Base-by-base conservation (phyloP, 257 asterid species). In the Nicotiana sylvestris region DNA sequence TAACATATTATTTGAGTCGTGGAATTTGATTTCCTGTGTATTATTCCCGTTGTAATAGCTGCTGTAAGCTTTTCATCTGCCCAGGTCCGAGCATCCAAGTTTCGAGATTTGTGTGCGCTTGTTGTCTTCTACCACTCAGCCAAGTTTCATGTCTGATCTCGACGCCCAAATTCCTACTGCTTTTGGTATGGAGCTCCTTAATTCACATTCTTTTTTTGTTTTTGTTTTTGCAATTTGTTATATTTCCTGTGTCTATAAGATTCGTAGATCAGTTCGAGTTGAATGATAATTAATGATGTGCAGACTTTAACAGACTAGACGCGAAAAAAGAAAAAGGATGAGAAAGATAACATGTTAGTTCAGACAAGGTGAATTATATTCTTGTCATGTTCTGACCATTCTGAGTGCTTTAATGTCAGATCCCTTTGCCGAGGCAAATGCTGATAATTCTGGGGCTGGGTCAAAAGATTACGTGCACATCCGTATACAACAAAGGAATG, bases 381-480 rank as follows among this genome's bases (percentile, higher is more conserved):
- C 25, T 33, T 57, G n/a, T 5, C n/a, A 18, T 17, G 4, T 32
- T 37, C 51, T 83, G 61, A 79, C 82, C 27, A 49, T 29, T 39
- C 29, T 37, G 30, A 27, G 21, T 56, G 29, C 13, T 57, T 81
- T 80, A 6, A 2, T 15, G 25, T 64, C 5, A 91, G 93, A 92
- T 87, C 94, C 94, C 84, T 92, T 92, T 87, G 93, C 94, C 64
- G 96, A 92, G 88, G 94, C 94, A 89, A 92, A 88, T 88, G 94
- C 92, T 89, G 96, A 89, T 43, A 86, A 89, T 58, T 88, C 94
- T 67, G 92, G 92, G 83, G 93, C 92, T 78, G 96, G 96, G 55
- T 53, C 96, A 87, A 92, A 90, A 46, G 94, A 90, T 12, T 92
- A 90, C 81, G 88, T 92, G 69, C 96, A 92, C 51, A 89, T 92